phyloP scores from a whole-genome alignment of 2,329 filamentous ascomycete species.

The Colletotrichum siamense region DNA sequence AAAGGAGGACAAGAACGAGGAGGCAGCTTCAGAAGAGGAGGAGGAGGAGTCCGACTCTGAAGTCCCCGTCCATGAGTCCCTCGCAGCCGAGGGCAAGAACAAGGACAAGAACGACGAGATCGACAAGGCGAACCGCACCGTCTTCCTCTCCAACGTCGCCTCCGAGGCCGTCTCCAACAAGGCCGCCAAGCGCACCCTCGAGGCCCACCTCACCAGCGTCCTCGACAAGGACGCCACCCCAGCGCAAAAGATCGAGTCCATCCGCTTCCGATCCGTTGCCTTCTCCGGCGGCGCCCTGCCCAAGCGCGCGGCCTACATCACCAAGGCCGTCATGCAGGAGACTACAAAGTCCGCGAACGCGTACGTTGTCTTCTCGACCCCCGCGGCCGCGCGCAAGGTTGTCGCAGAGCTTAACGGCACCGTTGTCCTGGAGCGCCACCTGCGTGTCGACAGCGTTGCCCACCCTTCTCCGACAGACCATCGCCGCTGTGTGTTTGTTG shows the following conservation, averaged over 20 bases:
- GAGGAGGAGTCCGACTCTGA: slow-evolving; percentile 47
- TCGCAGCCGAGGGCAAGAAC: slow-evolving; percentile 56
- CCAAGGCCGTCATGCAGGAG: slow-evolving; percentile 85
- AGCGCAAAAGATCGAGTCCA: slow-evolving; percentile 80
- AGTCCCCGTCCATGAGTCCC: slow-evolving; percentile 63
- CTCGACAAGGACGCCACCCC: slow-evolving; percentile 58
- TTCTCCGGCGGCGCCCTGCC: slow-evolving; percentile 80
- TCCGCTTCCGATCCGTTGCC: slow-evolving; percentile 93
- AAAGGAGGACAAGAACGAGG: slow-evolving; percentile 41
- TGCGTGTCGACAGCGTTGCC: slow-evolving; percentile 89
- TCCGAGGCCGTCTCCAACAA: slow-evolving; percentile 83
- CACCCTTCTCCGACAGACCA: slow-evolving; percentile 85
- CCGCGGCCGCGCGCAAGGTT: slow-evolving; percentile 77
- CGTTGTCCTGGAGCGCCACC: slow-evolving; percentile 82
- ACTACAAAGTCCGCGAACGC: slow-evolving; percentile 95
- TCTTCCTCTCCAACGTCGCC: slow-evolving; percentile 93
- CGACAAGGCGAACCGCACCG: slow-evolving; percentile 86
- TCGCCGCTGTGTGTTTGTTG: slow-evolving; percentile 92
- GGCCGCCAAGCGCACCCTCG: slow-evolving; percentile 76
- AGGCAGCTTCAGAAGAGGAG: slow-evolving; percentile 39
- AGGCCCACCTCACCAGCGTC: slow-evolving; percentile 80
- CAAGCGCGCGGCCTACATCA: slow-evolving; percentile 93
- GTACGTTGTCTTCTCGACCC: slow-evolving; percentile 86
- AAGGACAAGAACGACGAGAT: slow-evolving; percentile 60
- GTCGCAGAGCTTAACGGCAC: slow-evolving; percentile 82